Percentiles rank a stretch among this genome's conserved stretches.
Conservation (phyloP, 257 asterid genomes). For the Ocimum tenuiflorum region DNA sequence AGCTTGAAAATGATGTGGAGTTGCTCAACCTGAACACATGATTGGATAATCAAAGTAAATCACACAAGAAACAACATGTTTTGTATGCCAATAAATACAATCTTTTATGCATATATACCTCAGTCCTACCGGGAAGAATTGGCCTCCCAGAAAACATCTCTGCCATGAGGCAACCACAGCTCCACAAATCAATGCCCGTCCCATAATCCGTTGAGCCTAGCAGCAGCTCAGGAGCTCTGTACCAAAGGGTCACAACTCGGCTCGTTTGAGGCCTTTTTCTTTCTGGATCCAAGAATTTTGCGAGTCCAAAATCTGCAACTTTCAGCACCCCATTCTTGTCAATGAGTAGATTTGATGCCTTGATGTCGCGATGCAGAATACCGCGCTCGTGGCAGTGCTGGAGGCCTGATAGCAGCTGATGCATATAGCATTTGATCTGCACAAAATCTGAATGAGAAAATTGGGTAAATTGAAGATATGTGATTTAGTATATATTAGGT, state of each 20-base stretch:
- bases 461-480: background rate
- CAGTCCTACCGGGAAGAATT: constrained; percentile 62
- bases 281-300: constrained; percentile 34
- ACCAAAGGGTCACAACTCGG: constrained; percentile 82
- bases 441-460: background rate
- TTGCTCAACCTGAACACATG: constrained; percentile 52
- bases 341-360: constrained; percentile 65
- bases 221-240: constrained; percentile 67
- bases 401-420: constrained; percentile 60
- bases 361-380: constrained; percentile 66
- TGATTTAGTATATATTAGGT: background rate
- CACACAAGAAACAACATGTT: background rate
- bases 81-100: too few species aligned
- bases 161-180: constrained; percentile 76
- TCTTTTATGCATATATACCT: constrained; percentile 30
- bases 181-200: constrained; percentile 68
- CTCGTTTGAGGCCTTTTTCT: constrained; percentile 47
- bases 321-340: constrained; percentile 60
- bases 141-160: constrained; percentile 73
- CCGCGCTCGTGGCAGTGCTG: constrained; percentile 72
- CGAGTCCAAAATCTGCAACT: constrained; percentile 76
- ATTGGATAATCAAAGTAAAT: too few species aligned
- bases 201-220: constrained; percentile 69
- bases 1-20: constrained; percentile 68
- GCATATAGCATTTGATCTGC: constrained; percentile 72